These are phyloP conservation scores for Osmanthus fragrans DNA, from an alignment of 257 asterid genomes.

Conservation along the genomic window DNA sequence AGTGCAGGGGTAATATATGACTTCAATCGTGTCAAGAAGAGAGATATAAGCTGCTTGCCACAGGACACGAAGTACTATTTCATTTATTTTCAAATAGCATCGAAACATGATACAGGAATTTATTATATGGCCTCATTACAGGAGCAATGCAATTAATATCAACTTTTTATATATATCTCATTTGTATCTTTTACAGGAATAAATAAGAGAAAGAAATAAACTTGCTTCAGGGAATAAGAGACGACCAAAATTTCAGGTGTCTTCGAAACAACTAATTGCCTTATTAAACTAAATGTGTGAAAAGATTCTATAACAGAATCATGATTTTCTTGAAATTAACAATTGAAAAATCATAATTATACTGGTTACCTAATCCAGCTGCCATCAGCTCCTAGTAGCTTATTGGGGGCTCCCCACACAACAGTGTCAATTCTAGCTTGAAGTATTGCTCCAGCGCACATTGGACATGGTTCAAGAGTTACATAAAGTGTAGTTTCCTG, in stretches of 20 bases:
- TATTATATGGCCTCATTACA: background rate
- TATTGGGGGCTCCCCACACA: conserved; percentile 99
- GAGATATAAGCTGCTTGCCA: background rate
- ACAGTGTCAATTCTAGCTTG: conserved; percentile 91
- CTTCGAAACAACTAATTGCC: conserved; percentile 7
- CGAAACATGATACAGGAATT: background rate
- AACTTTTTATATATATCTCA: background rate
- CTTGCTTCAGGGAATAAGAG: background rate
- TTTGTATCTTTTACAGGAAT: too few relatives aligned
- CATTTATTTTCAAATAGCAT: background rate
- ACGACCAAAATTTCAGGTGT: background rate
- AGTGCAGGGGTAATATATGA: background rate
- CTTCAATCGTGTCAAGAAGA: background rate
- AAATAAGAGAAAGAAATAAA: background rate
- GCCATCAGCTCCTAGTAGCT: conserved; percentile 99
- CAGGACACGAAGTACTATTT: background rate
- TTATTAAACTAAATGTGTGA: conserved; percentile 12
- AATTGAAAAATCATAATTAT: background rate
- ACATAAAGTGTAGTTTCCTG: conserved; percentile 85
- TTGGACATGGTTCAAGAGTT: conserved; percentile 98
- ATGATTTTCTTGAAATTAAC: too few relatives aligned
- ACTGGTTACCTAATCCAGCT: conserved; percentile 90
- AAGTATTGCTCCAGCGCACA: conserved; percentile 99
- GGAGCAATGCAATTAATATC: background rate
- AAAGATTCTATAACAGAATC: conserved; percentile 7